Percentiles rank a stretch among this genome's conserved stretches.
Evolutionary conservation across 305 asterid genomes (phyloP).

Genomic region (Solanum chacoense): DNA sequence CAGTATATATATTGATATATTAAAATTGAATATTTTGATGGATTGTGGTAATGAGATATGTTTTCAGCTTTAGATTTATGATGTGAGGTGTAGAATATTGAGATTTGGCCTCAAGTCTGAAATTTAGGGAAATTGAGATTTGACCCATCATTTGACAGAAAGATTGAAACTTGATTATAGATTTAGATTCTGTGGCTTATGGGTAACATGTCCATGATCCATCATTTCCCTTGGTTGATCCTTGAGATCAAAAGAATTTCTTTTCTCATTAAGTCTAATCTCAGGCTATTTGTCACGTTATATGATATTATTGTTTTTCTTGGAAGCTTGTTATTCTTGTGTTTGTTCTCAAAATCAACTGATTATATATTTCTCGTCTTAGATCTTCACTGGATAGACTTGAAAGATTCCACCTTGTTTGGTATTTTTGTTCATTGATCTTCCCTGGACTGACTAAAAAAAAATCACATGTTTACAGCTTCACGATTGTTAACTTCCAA

Average conservation of each 20-base stretch:
- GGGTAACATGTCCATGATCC: neutral
- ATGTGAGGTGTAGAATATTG: neutral
- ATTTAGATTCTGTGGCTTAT: neutral
- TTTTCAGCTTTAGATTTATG: neutral
- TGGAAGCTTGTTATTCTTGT: neutral
- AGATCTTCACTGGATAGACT: neutral
- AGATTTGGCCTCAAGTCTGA: neutral
- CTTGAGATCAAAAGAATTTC: neutral
- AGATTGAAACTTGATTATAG: neutral
- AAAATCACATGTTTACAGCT: neutral
- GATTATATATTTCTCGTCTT: neutral
- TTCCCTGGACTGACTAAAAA: neutral
- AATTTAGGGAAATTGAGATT: neutral
- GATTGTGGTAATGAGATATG: neutral
- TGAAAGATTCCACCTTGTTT: neutral
- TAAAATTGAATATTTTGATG: neutral
- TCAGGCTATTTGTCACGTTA: neutral
- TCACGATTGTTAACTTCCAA: neutral
- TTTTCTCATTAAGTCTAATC: neutral
- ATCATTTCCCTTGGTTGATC: neutral
- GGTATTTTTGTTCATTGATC: neutral
- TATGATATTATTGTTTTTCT: neutral
- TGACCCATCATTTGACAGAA: neutral
- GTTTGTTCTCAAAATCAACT: neutral
- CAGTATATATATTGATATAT: neutral